Percentiles rank a stretch among this genome's conserved stretches.
Evolutionary conservation across 2,329 filamentous ascomycete genomes (phyloP).

Genomic region (Trichoderma simmonsii): DNA sequence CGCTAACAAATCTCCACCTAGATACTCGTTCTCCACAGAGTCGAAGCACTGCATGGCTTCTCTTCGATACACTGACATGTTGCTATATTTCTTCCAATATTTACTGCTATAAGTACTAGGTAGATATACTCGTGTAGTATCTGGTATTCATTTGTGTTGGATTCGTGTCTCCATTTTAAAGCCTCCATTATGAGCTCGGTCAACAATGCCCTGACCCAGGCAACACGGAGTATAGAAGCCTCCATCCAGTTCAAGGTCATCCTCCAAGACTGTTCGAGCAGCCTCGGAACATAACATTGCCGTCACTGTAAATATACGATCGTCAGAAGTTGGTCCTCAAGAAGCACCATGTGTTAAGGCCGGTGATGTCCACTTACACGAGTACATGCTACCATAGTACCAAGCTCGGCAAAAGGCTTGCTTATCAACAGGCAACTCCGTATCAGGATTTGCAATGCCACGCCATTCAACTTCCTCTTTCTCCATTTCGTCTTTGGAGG

Average conservation of each 20-base stretch:
- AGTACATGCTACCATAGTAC: conserved; percentile 62
- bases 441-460: conserved; percentile 61
- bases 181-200: conserved; percentile 58
- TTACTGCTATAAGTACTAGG: too few relatives aligned
- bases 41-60: background rate
- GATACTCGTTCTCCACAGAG: background rate
- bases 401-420: conserved; percentile 54
- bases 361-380: conserved; percentile 45
- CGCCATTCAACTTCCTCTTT: conserved; percentile 62
- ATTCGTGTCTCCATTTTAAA: conserved; percentile 60
- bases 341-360: background rate
- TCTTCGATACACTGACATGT: background rate
- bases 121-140: too few relatives aligned
- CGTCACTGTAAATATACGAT: conserved; percentile 50
- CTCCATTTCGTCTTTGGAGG: conserved; percentile 49
- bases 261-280: conserved; percentile 62
- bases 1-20: background rate
- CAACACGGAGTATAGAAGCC: conserved; percentile 71
- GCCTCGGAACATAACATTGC: conserved; percentile 62
- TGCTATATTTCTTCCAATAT: background rate
- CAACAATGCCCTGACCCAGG: conserved; percentile 64
- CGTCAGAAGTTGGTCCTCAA: background rate
- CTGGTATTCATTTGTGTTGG: background rate
- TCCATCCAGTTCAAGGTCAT: conserved; percentile 58
- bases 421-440: conserved; percentile 39